Base-by-base conservation (phyloP, 192 early-diverging fungal species). In the Umbelopsis vinacea region DNA sequence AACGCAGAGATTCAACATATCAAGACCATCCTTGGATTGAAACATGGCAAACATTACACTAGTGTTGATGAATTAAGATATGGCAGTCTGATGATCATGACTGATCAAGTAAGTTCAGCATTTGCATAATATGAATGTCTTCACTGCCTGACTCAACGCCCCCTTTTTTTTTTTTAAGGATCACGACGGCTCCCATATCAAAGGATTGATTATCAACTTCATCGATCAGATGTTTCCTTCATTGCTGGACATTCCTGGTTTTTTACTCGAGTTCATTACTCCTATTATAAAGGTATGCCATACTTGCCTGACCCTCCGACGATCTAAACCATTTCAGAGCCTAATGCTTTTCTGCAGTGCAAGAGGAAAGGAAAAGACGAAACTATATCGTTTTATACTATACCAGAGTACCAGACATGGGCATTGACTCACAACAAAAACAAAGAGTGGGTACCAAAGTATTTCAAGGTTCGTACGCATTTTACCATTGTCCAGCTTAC, bases 31-130 rank as follows among this genome's bases (percentile, higher is more conserved):
- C 87, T 99, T 50, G 96, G 96, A 40, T 81, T 99, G 37, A 91
- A 96, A 83, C 94, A 96, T 53, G 91, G 89, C 60, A 88, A 87
- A 70, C 87, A 84, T 17, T 99, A 99, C 77, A 84, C 85, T 29
- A 87, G 84, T 45, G 79, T 85, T 0, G 81, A 91, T 24, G 84
- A 90, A 33, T 82, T 99, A 79, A 87, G 97, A 63, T 99, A 99
- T 77, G 97, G 96, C 0, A 90, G 92, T 66, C 83, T 99, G 14
- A 97, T 99, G 90, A 96, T 98, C 67, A 99, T 99, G 97, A 93
- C 96, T 5, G 97, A 99, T 90, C 97, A 97, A 72, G 82, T 85
- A 72, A 69, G 74, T 29, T 67, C 6, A 11, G n/a, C n/a, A n/a
- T n/a, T 22, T 11, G 21, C 40, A n/a, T 52, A 21, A 0, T 17